Evolutionary conservation across 257 asterid species (phyloP), one percentile per base, ranked within the genome.

Genomic region (Rauvolfia tetraphylla): DNA sequence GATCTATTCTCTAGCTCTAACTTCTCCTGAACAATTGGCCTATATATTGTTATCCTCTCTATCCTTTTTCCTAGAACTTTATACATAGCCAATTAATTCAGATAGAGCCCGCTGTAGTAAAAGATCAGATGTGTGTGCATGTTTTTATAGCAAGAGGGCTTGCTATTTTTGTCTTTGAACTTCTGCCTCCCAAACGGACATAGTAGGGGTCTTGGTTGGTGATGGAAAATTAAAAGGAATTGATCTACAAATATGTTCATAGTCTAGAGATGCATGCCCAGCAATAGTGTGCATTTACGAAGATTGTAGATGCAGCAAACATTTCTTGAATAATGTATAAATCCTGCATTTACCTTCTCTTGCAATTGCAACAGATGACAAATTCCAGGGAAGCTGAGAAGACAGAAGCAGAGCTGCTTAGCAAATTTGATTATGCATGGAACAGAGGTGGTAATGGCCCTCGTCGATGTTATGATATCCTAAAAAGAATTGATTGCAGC

Each of bases 361-460:
- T 75, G 44, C 44, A 48, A 68, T 67, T 83, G 81, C 54, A 49
- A 57, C 85, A 91, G 99, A 87, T 91, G 91, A 84, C 83, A 80
- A 87, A 81, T 76, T 84, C 89, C 84, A 85, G 85, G 79, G 93
- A 90, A 38, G 96, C 99, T 8, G 96, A 89, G 89, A 84, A 76
- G 78, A 90, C 96, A 36, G 99, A 95, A 85, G 83, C 88, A 70
- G 85, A 86, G 79, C 86, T 95, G 84, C 98, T 95, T 44, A 86
- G 84, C 71, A 91, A 33, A 58, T 95, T 92, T 81, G 97, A 95
- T 77, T 95, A 92, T 76, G 97, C 98, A 17, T 95, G 98, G 97
- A 95, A 95, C 89, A 92, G 83, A 80, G 97, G 87, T 51, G 85
- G 89, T 77, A 95, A 95, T 58, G 96, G 94, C 27, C 74, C 75